Evolutionary conservation across 441 rosid genomes (phyloP), one percentile per base, ranked within the genome.

Genomic region (Eugenia klotzschiana): DNA sequence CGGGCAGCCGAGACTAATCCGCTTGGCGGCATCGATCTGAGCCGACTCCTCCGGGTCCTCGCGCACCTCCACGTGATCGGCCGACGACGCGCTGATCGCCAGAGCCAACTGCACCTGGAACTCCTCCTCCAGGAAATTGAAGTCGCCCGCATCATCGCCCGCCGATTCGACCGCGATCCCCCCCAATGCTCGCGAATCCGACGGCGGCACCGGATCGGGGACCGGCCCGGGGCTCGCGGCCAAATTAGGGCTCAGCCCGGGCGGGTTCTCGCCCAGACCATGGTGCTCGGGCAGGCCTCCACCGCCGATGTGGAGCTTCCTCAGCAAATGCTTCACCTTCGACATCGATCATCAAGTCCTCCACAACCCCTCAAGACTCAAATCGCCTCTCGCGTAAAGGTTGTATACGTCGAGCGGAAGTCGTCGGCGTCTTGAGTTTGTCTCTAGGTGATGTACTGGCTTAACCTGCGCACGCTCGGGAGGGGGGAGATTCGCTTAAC

Each of bases 21-120:
- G 89, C 91, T 96, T 96, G 80, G 98, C 99, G 2, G 98, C 98
- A 53, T 95, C 97, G 89, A 96, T 92, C 98, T 96, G 97, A 86
- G 93, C 98, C 6, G 96, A 92, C 88, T 96, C 98, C 13, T 46
- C 81, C 37, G 96, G 91, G 88, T 94, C 92, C 88, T 90, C 91
- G 43, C 89, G 64, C 58, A 90, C 82, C 86, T 88, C 90, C 73
- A 81, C 84, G 53, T 84, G 86, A 84, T 84, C 86, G 57, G 93
- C 91, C 88, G 95, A 98, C 84, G 99, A 95, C 16, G 93, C 98
- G 87, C 99, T 95, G 51, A 96, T 94, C 73, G 98, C 98, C 88
- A 96, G 83, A 84, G 98, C 98, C 88, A 96, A 85, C 87, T 96
- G 98, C 58, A 96, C 93, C 91, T 96, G 98, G 83, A 91, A 95